Conservation (phyloP, 805 yeast species). For the Kuraishia ogatae region DNA sequence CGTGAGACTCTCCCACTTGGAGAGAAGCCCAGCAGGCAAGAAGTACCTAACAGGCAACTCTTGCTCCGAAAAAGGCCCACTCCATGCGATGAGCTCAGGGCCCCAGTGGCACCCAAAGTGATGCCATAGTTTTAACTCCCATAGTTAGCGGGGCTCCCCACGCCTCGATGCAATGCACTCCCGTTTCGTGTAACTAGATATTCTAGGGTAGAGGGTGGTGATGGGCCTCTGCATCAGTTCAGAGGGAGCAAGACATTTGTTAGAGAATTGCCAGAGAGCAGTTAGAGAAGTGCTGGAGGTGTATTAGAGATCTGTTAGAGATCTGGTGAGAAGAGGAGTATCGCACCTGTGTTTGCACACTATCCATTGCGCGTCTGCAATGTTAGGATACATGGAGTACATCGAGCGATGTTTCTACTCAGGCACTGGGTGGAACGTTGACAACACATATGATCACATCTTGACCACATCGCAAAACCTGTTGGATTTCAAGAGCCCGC, state of each 20-base stretch:
- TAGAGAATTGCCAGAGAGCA: neutral
- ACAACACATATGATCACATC: constrained; percentile 68
- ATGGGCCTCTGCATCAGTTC: too few relatives aligned
- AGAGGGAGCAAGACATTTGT: too few relatives aligned
- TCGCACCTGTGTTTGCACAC: too few relatives aligned
- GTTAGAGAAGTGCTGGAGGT: neutral
- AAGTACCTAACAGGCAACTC: too few relatives aligned
- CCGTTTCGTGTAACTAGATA: neutral
- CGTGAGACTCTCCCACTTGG: too few relatives aligned
- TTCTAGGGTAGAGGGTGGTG: too few relatives aligned
- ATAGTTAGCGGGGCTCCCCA: neutral
- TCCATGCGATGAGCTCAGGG: neutral
- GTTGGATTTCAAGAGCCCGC: constrained; percentile 67
- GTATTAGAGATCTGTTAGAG: neutral
- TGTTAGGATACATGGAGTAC: constrained; percentile 85
- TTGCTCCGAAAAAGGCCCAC: neutral
- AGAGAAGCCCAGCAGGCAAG: too few relatives aligned
- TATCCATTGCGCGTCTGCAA: constrained; percentile 15
- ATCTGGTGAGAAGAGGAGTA: too few relatives aligned
- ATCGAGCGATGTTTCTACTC: constrained; percentile 63
- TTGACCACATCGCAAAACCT: constrained; percentile 63
- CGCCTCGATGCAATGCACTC: neutral
- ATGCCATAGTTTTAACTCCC: neutral
- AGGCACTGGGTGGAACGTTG: constrained; percentile 71
- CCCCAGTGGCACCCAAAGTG: neutral